Percentiles rank a stretch among this genome's conserved stretches.
Evolutionary conservation across 306 rosid genomes (phyloP).

Genomic region (Arachis stenosperma): DNA sequence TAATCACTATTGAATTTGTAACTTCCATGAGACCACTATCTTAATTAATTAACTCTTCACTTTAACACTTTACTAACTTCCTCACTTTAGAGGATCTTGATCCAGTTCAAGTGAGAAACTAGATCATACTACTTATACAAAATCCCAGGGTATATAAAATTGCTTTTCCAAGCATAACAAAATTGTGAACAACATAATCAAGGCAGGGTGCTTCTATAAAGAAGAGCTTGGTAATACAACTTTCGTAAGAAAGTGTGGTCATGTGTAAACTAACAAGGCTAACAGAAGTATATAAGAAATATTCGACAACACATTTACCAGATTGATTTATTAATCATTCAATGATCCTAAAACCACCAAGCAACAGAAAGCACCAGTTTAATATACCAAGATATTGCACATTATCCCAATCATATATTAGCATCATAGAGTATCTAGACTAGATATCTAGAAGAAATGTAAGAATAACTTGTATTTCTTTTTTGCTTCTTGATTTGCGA

Average conservation of each 20-base stretch:
- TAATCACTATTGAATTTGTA: too few relatives aligned
- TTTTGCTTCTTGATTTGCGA: background rate
- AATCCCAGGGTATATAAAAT: conserved; percentile 12
- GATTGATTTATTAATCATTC: conserved; percentile 12
- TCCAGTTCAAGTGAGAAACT: background rate
- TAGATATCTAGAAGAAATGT: background rate
- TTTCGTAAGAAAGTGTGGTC: background rate
- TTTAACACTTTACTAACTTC: too few relatives aligned
- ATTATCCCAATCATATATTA: background rate
- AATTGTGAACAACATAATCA: conserved; percentile 7
- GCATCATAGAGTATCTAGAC: background rate
- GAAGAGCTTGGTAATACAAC: conserved; percentile 1
- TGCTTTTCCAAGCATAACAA: conserved; percentile 1
- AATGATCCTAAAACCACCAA: conserved; percentile 23
- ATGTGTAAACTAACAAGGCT: background rate
- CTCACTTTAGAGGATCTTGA: too few relatives aligned
- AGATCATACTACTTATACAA: conserved; percentile 12
- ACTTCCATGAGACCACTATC: too few relatives aligned
- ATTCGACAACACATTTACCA: conserved; percentile 17
- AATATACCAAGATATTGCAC: background rate
- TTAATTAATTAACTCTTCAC: too few relatives aligned
- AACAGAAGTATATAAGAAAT: background rate
- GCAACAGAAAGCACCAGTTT: conserved; percentile 3
- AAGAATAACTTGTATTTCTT: background rate
- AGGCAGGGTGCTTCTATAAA: background rate